Evolutionary conservation across 352 stramenopile genomes (phyloP).

Genomic region (Halophytophthora polymorphica): DNA sequence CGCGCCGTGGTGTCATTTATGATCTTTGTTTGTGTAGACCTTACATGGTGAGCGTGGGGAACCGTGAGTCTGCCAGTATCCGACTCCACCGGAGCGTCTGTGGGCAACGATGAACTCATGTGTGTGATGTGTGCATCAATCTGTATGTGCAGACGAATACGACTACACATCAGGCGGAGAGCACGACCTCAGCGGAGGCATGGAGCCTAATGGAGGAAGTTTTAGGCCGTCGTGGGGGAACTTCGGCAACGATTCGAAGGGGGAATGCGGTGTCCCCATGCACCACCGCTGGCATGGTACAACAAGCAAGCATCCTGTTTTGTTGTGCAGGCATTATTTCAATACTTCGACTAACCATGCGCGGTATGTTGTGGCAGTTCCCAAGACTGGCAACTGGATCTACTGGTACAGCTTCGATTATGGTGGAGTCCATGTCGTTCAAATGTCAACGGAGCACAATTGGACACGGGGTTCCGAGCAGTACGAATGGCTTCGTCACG

Average conservation of each 20-base stretch:
- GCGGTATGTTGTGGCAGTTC: conserved; percentile 29
- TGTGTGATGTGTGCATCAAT: background rate
- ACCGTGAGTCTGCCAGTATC: conserved; percentile 37
- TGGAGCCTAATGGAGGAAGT: conserved; percentile 33
- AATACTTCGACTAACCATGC: background rate
- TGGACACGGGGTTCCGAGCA: conserved; percentile 82
- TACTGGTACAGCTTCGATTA: conserved; percentile 93
- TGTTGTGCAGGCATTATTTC: background rate
- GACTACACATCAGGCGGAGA: conserved; percentile 57
- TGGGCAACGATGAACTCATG: background rate
- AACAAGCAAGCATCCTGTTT: background rate
- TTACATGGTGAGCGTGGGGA: conserved; percentile 79
- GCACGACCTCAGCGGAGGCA: conserved; percentile 50
- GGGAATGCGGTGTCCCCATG: conserved; percentile 70
- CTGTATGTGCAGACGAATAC: conserved; percentile 51
- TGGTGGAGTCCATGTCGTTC: conserved; percentile 83
- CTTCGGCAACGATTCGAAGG: conserved; percentile 54
- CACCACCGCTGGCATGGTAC: conserved; percentile 65
- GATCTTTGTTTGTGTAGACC: conserved; percentile 24
- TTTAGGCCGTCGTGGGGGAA: conserved; percentile 73
- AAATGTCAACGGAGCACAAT: conserved; percentile 91
- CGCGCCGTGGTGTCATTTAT: background rate
- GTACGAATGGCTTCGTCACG: conserved; percentile 80
- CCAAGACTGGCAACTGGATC: conserved; percentile 58
- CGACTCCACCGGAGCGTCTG: background rate